phyloP scores from a whole-genome alignment of 441 rosid species.

The Gossypium schwendimanii region DNA sequence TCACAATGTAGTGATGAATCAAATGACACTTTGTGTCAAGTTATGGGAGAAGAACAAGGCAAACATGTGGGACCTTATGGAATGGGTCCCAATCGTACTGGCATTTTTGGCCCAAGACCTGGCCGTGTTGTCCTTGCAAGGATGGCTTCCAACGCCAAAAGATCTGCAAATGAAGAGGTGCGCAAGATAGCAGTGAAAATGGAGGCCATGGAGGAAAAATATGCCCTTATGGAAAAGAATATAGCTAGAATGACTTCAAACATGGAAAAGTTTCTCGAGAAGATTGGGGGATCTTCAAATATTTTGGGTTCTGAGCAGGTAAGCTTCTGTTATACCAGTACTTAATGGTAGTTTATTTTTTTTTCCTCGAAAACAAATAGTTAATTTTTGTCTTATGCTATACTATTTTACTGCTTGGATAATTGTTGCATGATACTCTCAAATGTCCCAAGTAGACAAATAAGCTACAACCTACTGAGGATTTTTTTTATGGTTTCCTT shows the following conservation, averaged over 20 bases:
- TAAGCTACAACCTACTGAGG: not conserved
- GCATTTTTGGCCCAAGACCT: conserved; percentile 21
- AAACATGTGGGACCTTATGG: conserved; percentile 20
- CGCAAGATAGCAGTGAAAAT: conserved; percentile 26
- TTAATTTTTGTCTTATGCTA: not conserved
- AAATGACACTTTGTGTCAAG: conserved; percentile 29
- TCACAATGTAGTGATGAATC: conserved; percentile 17
- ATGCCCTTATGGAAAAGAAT: conserved; percentile 28
- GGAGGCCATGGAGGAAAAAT: conserved; percentile 35
- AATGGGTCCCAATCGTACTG: conserved; percentile 20
- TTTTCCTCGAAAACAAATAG: not conserved
- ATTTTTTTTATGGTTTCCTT: not conserved
- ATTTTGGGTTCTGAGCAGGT: conserved; percentile 18
- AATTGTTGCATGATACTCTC: conserved; percentile 10
- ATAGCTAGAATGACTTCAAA: conserved; percentile 25
- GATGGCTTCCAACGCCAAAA: conserved; percentile 26
- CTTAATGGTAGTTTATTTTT: not conserved
- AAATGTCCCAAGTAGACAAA: conserved; percentile 11
- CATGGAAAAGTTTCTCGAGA: conserved; percentile 24
- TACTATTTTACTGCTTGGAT: not conserved
- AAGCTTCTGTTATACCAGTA: not conserved
- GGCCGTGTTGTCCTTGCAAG: conserved; percentile 9
- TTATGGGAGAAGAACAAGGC: conserved; percentile 27
- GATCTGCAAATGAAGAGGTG: conserved; percentile 24
- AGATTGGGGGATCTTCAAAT: conserved; percentile 15